Percentiles rank a stretch among this genome's conserved stretches.
These are phyloP conservation scores for Kockiozyma suomiensis DNA, from an alignment of 805 yeast genomes.

Conservation along the genomic window DNA sequence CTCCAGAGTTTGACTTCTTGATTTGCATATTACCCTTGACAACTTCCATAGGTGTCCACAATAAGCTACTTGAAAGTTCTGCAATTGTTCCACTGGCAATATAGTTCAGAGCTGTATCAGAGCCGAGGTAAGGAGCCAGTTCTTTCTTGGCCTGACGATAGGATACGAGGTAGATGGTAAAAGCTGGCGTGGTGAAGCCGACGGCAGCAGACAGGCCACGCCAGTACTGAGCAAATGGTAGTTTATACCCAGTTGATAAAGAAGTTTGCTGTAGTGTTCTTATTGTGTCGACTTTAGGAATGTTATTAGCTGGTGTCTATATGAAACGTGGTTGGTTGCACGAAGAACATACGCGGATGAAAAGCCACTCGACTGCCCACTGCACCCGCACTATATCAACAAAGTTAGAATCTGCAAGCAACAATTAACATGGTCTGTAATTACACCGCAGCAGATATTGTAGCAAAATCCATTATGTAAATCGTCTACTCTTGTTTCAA, in stretches of 20 bases:
- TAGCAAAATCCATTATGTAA: slow-evolving; percentile 43
- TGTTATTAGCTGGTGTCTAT: background rate
- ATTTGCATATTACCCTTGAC: slow-evolving; percentile 50
- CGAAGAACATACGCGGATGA: slow-evolving; percentile 43
- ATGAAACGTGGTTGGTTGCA: background rate
- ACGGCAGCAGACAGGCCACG: slow-evolving; percentile 47
- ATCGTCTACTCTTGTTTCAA: background rate
- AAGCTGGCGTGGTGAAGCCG: slow-evolving; percentile 48
- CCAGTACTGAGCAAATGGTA: slow-evolving; percentile 47
- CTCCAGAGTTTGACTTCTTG: slow-evolving; percentile 31
- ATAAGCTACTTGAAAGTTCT: slow-evolving; percentile 38
- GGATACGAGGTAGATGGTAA: slow-evolving; percentile 47
- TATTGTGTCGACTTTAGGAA: slow-evolving; percentile 44
- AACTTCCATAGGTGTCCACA: slow-evolving; percentile 52
- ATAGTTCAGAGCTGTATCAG: slow-evolving; percentile 42
- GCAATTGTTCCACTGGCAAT: slow-evolving; percentile 46
- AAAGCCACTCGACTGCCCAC: slow-evolving; percentile 45
- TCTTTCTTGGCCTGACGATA: slow-evolving; percentile 46
- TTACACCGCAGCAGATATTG: slow-evolving; percentile 46
- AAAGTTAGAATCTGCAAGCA: background rate
- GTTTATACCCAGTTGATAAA: slow-evolving; percentile 41
- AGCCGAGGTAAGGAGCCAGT: slow-evolving; percentile 45
- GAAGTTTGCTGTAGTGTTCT: slow-evolving; percentile 50
- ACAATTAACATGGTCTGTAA: slow-evolving; percentile 20
- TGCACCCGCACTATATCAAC: slow-evolving; percentile 41